A percentile compares a stretch with the other conserved stretches of the same genome.
Evolutionary conservation across 139 green algal species (phyloP).

Genomic region (Chlorella sp.): DNA sequence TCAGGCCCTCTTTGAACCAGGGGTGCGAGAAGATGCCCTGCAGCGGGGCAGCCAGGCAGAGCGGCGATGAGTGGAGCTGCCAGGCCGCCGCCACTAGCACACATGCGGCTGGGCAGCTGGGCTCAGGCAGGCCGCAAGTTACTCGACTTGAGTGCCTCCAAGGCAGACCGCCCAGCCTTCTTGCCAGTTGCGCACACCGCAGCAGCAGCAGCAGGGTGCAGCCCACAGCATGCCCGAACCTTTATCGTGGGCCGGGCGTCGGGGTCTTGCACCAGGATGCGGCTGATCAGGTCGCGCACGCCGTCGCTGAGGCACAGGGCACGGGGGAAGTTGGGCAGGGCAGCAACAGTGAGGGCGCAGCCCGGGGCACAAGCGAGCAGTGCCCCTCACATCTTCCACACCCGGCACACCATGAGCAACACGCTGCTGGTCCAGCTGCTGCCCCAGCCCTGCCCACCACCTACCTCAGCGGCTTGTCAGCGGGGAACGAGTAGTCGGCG

Average conservation of each 20-base stretch:
- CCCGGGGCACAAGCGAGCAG: too few species aligned
- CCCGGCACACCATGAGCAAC: too few species aligned
- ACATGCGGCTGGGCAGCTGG: too few species aligned
- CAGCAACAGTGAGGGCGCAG: not conserved
- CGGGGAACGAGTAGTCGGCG: slow-evolving; percentile 38
- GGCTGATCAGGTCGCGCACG: not conserved
- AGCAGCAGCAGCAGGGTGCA: too few species aligned
- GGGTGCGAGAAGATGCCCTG: slow-evolving; percentile 55
- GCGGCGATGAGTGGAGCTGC: not conserved
- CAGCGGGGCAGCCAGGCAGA: not conserved
- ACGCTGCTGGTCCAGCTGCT: not conserved
- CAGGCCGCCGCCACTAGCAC: too few species aligned
- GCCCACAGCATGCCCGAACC: not conserved
- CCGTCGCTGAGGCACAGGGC: not conserved
- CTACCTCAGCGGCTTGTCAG: not conserved
- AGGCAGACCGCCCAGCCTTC: too few species aligned
- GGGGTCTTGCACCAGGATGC: slow-evolving; percentile 68
- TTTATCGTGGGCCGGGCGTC: not conserved
- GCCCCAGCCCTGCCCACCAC: not conserved
- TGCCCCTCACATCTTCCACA: too few species aligned
- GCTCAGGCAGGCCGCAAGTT: not conserved
- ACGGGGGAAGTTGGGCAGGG: not conserved
- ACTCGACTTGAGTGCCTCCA: too few species aligned
- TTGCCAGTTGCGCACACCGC: too few species aligned
- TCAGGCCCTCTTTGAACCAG: slow-evolving; percentile 42